Conservation (phyloP, 2,329 filamentous ascomycete species). For the Xylariales sp. region DNA sequence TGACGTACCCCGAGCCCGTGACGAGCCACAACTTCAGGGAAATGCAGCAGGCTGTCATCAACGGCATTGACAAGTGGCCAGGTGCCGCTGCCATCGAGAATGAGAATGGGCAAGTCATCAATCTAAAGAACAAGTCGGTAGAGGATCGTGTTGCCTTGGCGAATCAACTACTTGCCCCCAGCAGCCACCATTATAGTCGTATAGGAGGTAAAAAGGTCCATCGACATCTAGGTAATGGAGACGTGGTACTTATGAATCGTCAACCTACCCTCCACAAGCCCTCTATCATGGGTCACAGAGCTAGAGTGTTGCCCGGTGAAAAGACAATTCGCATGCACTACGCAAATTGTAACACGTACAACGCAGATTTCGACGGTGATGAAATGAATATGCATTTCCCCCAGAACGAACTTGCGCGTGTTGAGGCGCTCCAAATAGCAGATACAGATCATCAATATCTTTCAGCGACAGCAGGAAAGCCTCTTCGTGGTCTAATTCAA, state of each 20-base stretch:
- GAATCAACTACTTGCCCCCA: slow-evolving; percentile 90
- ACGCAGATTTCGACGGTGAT: slow-evolving; percentile 98
- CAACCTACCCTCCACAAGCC: slow-evolving; percentile 98
- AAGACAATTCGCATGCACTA: slow-evolving; percentile 99
- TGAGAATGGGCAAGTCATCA: slow-evolving; percentile 91
- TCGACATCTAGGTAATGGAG: slow-evolving; percentile 93
- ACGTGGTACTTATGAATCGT: slow-evolving; percentile 98
- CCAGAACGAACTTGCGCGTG: slow-evolving; percentile 92
- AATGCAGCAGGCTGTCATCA: slow-evolving; percentile 94
- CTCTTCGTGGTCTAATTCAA: slow-evolving; percentile 94
- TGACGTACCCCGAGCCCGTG: slow-evolving; percentile 97
- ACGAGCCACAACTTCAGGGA: slow-evolving; percentile 98
- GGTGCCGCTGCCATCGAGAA: slow-evolving; percentile 95
- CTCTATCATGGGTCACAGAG: slow-evolving; percentile 98
- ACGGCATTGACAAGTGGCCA: slow-evolving; percentile 92
- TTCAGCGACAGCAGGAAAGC: slow-evolving; percentile 92
- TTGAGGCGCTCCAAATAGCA: slow-evolving; percentile 91
- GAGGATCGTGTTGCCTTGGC: slow-evolving; percentile 91
- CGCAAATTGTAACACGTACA: slow-evolving; percentile 99
- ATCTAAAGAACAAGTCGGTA: slow-evolving; percentile 84
- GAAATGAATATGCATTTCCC: slow-evolving; percentile 99
- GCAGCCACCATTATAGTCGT: slow-evolving; percentile 77
- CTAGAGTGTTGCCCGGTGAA: slow-evolving; percentile 90
- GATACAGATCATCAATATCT: slow-evolving; percentile 98
- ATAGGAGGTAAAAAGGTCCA: slow-evolving; percentile 95